These are phyloP conservation scores for Hypoxylon fuscum DNA, from an alignment of 495 filamentous ascomycete species.

Conservation along the genomic window DNA sequence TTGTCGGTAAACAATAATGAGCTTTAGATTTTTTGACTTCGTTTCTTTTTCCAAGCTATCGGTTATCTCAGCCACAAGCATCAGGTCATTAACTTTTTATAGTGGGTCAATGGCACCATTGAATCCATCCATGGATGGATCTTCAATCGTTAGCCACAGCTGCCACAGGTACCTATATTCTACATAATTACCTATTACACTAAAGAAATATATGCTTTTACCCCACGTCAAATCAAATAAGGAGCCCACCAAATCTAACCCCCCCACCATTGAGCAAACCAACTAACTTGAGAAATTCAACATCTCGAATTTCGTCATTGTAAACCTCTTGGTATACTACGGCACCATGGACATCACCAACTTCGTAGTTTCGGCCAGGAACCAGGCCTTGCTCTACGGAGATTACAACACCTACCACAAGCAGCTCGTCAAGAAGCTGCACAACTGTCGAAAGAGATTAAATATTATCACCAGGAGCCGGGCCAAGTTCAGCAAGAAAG, in stretches of 20 bases:
- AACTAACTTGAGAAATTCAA: no score
- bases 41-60: slow-evolving; percentile 18
- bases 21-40: neutral
- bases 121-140: no score
- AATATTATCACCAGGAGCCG: slow-evolving; percentile 82
- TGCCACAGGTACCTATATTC: slow-evolving; percentile 14
- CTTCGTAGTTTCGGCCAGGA: slow-evolving; percentile 77
- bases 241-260: slow-evolving; percentile 10
- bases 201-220: no score
- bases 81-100: slow-evolving; percentile 2
- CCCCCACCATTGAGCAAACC: no score
- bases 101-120: neutral
- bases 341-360: slow-evolving; percentile 86
- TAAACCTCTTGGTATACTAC: neutral
- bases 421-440: slow-evolving; percentile 81
- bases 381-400: slow-evolving; percentile 83
- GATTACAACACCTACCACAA: slow-evolving; percentile 87
- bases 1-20: neutral
- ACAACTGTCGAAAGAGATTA: slow-evolving; percentile 84
- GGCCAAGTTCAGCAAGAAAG: slow-evolving; percentile 80
- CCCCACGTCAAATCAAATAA: neutral
- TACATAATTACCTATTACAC: no score
- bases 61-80: slow-evolving; percentile 18
- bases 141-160: no score
- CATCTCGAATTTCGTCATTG: neutral